These are phyloP conservation scores for Paramecium sonneborni DNA, from an alignment of 73 alveolate genomes.

Conservation along the genomic window DNA sequence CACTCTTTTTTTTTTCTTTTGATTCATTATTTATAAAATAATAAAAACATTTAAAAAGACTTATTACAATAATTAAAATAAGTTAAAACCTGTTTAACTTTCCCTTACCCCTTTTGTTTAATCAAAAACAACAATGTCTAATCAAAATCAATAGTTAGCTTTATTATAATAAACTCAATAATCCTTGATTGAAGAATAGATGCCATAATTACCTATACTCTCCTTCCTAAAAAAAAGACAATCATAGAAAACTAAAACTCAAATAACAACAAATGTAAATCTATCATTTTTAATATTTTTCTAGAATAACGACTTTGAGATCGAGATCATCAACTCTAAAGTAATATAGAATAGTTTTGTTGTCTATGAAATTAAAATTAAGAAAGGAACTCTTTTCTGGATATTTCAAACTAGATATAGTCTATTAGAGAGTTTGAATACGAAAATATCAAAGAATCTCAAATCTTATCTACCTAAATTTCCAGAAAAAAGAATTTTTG, in stretches of 20 bases:
- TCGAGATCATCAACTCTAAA: neutral
- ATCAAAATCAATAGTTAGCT: neutral
- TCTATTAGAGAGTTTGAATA: neutral
- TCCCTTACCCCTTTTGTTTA: neutral
- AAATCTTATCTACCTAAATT: neutral
- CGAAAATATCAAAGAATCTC: constrained; percentile 16
- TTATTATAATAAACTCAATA: neutral
- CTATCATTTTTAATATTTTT: neutral
- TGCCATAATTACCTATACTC: constrained; percentile 6
- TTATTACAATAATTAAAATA: neutral
- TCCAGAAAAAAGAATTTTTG: constrained; percentile 8
- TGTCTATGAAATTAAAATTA: neutral
- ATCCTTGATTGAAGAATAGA: neutral
- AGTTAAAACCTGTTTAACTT: constrained; percentile 39
- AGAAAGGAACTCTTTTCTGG: constrained; percentile 27
- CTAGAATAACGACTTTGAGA: constrained; percentile 14
- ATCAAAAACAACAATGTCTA: constrained; percentile 11
- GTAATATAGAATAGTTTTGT: neutral
- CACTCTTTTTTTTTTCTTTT: constrained; percentile 10
- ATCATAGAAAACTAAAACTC: neutral
- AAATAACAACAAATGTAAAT: neutral
- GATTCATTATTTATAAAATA: neutral
- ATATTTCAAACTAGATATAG: neutral
- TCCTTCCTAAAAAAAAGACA: constrained; percentile 12
- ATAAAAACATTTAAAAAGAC: neutral